These are phyloP conservation scores for Fusarium sulawesiense DNA, from an alignment of 2,329 filamentous ascomycete species.

Conservation along the genomic window DNA sequence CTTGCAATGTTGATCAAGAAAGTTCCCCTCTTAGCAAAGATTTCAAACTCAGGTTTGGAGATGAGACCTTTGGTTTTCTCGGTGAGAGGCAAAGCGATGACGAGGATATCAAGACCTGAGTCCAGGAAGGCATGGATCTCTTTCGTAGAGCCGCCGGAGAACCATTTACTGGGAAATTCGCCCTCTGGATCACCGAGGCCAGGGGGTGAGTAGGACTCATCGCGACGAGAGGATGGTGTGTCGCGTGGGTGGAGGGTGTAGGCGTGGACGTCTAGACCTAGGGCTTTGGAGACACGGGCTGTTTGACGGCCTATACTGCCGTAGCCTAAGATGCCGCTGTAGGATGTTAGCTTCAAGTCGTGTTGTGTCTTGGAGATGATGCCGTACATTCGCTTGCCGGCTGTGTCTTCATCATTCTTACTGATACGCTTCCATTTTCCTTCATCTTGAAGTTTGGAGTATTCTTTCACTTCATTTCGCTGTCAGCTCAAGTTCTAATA, in stretches of 20 bases:
- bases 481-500: background rate
- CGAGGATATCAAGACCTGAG: constrained; percentile 63
- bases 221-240: constrained; percentile 72
- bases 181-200: constrained; percentile 69
- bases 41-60: constrained; percentile 60
- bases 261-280: constrained; percentile 79
- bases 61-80: constrained; percentile 62
- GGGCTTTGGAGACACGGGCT: constrained; percentile 67
- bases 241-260: constrained; percentile 78
- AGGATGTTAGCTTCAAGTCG: background rate
- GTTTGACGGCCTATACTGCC: constrained; percentile 65
- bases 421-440: constrained; percentile 56
- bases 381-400: constrained; percentile 62
- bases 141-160: constrained; percentile 56
- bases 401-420: constrained; percentile 45
- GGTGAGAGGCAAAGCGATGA: constrained; percentile 65
- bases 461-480: constrained; percentile 54
- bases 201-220: constrained; percentile 74
- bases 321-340: constrained; percentile 65
- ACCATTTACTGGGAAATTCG: constrained; percentile 62
- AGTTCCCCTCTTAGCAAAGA: constrained; percentile 60
- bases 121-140: constrained; percentile 63
- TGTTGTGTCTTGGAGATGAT: no score
- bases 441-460: constrained; percentile 57
- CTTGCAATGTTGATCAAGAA: constrained; percentile 80